Percentiles rank a stretch among this genome's conserved stretches.
phyloP scores from a whole-genome alignment of 176 grass and related monocot genomes.

The Thinopyrum elongatum region DNA sequence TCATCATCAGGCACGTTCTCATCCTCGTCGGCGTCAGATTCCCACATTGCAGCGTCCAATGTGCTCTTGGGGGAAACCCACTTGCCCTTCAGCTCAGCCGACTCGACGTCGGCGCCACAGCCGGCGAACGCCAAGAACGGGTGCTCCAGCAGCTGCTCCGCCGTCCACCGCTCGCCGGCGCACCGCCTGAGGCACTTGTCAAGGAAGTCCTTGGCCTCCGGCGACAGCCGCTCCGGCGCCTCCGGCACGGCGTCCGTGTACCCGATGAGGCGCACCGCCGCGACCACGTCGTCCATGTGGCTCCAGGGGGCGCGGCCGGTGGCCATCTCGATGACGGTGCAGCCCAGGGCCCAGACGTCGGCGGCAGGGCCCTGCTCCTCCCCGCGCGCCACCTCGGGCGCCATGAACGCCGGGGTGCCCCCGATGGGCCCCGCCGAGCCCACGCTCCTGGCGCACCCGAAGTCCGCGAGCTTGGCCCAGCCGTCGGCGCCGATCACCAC shows the following conservation, averaged over 20 bases:
- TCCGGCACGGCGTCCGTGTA: slow-evolving; percentile 60
- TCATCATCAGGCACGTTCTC: slow-evolving; percentile 16
- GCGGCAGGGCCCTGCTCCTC: slow-evolving; percentile 67
- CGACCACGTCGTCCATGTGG: slow-evolving; percentile 33
- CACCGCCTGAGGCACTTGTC: slow-evolving; percentile 63
- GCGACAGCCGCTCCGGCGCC: slow-evolving; percentile 50
- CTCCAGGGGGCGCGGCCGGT: slow-evolving; percentile 63
- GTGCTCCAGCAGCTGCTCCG: slow-evolving; percentile 61
- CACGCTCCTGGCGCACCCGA: slow-evolving; percentile 50
- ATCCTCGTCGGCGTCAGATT: slow-evolving; percentile 38
- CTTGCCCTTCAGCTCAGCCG: slow-evolving; percentile 50
- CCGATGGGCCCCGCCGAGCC: slow-evolving; percentile 22
- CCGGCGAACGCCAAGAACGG: slow-evolving; percentile 43
- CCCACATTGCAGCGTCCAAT: slow-evolving; percentile 64
- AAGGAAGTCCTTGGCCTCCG: slow-evolving; percentile 69
- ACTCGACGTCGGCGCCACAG: slow-evolving; percentile 32
- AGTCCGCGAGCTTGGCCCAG: slow-evolving; percentile 72
- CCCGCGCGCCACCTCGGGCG: slow-evolving; percentile 81
- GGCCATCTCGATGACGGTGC: slow-evolving; percentile 77
- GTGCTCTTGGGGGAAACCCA: slow-evolving; percentile 89
- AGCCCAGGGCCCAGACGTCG: slow-evolving; percentile 82
- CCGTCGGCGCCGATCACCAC: slow-evolving; percentile 68
- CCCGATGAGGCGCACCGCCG: slow-evolving; percentile 61
- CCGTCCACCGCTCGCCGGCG: slow-evolving; percentile 51
- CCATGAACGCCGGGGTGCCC: slow-evolving; percentile 92